Percentiles rank a stretch among this genome's conserved stretches.
Evolutionary conservation across 1,139 yeast species (phyloP).

Genomic region (Candida sanyaensis): DNA sequence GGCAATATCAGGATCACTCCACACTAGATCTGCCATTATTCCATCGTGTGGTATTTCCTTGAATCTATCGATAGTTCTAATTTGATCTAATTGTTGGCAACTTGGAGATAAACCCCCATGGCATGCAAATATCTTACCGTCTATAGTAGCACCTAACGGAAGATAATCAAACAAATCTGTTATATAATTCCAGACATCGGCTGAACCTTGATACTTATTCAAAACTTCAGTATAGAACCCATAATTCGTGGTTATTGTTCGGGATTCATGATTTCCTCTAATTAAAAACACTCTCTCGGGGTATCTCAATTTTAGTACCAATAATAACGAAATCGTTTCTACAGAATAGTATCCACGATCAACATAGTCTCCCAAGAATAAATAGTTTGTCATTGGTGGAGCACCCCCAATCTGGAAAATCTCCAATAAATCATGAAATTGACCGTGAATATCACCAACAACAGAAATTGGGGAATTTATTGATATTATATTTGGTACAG

Average conservation of each 20-base stretch:
- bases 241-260: conserved; percentile 95
- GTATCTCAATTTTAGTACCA: conserved; percentile 83
- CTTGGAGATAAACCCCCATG: conserved; percentile 97
- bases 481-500: conserved; percentile 72
- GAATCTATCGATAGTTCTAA: conserved; percentile 84
- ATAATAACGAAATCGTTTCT: conserved; percentile 83
- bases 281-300: conserved; percentile 80
- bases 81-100: conserved; percentile 91
- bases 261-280: conserved; percentile 93
- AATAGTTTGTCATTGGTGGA: conserved; percentile 90
- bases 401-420: conserved; percentile 91
- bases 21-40: conserved; percentile 97
- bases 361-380: conserved; percentile 92
- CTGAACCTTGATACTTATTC: conserved; percentile 76
- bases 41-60: conserved; percentile 98
- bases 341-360: conserved; percentile 88
- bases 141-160: conserved; percentile 90
- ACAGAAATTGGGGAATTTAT: conserved; percentile 87
- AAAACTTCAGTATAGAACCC: conserved; percentile 96
- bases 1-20: conserved; percentile 97
- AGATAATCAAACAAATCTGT: conserved; percentile 93
- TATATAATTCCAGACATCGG: conserved; percentile 83
- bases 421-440: conserved; percentile 89
- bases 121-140: conserved; percentile 88
- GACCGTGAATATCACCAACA: conserved; percentile 99